Evolutionary conservation across 805 yeast species (phyloP).

Genomic region (Tetrapisispora iriomotensis): DNA sequence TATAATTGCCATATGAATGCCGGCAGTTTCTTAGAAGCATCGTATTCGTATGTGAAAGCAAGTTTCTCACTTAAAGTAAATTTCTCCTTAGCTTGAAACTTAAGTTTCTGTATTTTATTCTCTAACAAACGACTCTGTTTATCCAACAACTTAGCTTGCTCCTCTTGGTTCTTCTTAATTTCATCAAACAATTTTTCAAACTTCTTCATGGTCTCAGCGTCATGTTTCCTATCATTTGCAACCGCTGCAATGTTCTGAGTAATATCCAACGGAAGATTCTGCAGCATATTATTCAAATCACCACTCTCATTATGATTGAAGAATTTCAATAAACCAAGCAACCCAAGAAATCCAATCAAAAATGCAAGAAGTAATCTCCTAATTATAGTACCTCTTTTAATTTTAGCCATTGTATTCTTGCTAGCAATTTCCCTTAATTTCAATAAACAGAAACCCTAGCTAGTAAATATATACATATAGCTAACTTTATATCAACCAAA

Average conservation of each 20-base stretch:
- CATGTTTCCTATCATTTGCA: slow-evolving; percentile 41
- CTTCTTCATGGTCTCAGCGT: slow-evolving; percentile 46
- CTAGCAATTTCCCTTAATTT: too few relatives aligned
- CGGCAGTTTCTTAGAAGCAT: slow-evolving; percentile 51
- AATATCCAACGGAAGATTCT: slow-evolving; percentile 24
- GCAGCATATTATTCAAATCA: slow-evolving; percentile 22
- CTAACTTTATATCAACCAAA: too few relatives aligned
- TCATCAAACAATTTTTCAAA: slow-evolving; percentile 58
- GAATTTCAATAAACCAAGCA: background rate
- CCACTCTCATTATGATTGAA: slow-evolving; percentile 12
- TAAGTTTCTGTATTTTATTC: slow-evolving; percentile 52
- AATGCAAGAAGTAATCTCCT: background rate
- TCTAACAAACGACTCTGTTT: slow-evolving; percentile 48
- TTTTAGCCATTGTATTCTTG: slow-evolving; percentile 2
- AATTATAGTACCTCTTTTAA: background rate
- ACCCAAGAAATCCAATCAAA: background rate
- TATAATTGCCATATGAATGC: slow-evolving; percentile 75
- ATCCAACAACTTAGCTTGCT: slow-evolving; percentile 49
- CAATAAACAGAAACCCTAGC: too few relatives aligned
- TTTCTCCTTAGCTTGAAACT: slow-evolving; percentile 46
- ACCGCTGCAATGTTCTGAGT: slow-evolving; percentile 21
- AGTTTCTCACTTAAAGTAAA: slow-evolving; percentile 58
- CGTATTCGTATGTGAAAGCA: slow-evolving; percentile 57
- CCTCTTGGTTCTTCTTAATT: slow-evolving; percentile 45
- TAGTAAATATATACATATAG: too few relatives aligned